Conservation (phyloP, 768 basidiomycete species). For the Tephrocybe sp. region DNA sequence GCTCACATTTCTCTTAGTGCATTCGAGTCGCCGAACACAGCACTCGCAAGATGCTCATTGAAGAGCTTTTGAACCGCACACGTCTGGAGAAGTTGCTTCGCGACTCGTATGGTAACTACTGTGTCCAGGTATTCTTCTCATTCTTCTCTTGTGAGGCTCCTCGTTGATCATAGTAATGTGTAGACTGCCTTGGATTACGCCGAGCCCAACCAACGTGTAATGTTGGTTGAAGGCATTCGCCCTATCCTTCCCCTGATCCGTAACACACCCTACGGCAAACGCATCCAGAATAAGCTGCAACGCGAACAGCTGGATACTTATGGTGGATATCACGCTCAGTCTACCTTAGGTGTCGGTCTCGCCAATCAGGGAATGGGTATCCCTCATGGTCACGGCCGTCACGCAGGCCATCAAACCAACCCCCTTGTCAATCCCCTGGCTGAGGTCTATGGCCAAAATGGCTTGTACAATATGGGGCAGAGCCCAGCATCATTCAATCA, state of each 20-base stretch:
- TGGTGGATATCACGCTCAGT: conserved; percentile 58
- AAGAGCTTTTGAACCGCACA: conserved; percentile 91
- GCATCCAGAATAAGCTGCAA: conserved; percentile 97
- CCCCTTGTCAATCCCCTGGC: conserved; percentile 54
- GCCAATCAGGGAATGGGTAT: conserved; percentile 54
- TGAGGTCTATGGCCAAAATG: conserved; percentile 68
- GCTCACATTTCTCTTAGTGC: conserved; percentile 39
- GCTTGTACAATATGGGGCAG: conserved; percentile 58
- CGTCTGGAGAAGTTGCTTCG: conserved; percentile 93
- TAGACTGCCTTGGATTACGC: conserved; percentile 98
- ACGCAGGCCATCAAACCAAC: conserved; percentile 48
- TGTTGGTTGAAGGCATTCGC: conserved; percentile 95
- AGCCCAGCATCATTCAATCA: conserved; percentile 57
- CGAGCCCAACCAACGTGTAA: conserved; percentile 86
- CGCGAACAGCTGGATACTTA: conserved; percentile 83
- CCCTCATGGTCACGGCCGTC: conserved; percentile 42
- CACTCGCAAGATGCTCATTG: conserved; percentile 92
- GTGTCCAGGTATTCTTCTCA: conserved; percentile 63
- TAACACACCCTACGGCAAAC: conserved; percentile 99
- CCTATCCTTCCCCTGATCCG: conserved; percentile 98
- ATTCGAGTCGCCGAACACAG: conserved; percentile 94
- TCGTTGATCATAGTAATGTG: conserved; percentile 12
- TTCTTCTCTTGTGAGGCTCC: background rate
- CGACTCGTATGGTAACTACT: conserved; percentile 96
- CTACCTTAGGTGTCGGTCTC: conserved; percentile 56